Evolutionary conservation across 805 yeast genomes (phyloP).

Genomic region (Barnettozyma wickerhamii): DNA sequence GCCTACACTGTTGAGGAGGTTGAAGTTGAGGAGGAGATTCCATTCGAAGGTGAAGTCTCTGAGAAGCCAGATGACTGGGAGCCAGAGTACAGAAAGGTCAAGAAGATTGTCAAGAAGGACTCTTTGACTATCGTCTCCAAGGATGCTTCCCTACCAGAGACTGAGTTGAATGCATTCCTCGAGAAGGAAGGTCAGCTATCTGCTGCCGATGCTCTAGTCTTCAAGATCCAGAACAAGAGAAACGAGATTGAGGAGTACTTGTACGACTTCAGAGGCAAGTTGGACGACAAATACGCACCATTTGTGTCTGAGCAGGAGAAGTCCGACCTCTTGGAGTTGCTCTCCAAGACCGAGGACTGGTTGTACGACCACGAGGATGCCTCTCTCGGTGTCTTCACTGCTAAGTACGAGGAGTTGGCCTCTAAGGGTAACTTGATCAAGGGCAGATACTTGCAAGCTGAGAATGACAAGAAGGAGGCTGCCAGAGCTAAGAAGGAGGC

Average conservation of each 20-base stretch:
- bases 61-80: conserved; percentile 79
- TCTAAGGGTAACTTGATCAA: conserved; percentile 90
- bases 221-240: conserved; percentile 98
- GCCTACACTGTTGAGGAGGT: conserved; percentile 95
- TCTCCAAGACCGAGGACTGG: conserved; percentile 94
- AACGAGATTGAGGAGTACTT: conserved; percentile 98
- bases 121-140: conserved; percentile 59
- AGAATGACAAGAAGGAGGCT: conserved; percentile 93
- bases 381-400: conserved; percentile 93
- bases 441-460: conserved; percentile 91
- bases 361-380: conserved; percentile 97
- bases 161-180: conserved; percentile 51
- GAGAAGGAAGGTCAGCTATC: conserved; percentile 84
- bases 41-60: conserved; percentile 49
- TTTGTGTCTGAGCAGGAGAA: conserved; percentile 93
- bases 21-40: conserved; percentile 83
- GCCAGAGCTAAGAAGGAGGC: conserved; percentile 84
- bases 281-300: conserved; percentile 83
- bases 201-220: conserved; percentile 91
- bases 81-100: conserved; percentile 85
- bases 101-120: conserved; percentile 90
- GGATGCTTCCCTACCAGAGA: conserved; percentile 58
- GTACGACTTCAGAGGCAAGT: conserved; percentile 93
- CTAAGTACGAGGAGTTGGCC: conserved; percentile 96
- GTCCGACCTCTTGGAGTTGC: conserved; percentile 64